A percentile compares a stretch with the other conserved stretches of the same genome.
Evolutionary conservation across 352 stramenopile genomes (phyloP).

Genomic region (Phytopythium oedochilum): DNA sequence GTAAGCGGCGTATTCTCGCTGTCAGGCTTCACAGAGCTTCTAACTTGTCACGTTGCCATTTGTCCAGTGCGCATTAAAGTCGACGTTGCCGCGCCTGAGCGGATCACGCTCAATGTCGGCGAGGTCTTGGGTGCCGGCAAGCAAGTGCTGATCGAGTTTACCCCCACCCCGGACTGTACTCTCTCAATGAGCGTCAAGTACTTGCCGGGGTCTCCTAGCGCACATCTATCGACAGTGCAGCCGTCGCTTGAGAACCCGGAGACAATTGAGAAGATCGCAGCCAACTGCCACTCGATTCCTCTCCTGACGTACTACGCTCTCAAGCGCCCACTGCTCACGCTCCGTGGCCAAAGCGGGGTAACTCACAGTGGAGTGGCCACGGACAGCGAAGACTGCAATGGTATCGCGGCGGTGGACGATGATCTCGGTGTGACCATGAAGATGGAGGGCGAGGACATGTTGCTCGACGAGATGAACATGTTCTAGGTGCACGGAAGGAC

Average conservation of each 20-base stretch:
- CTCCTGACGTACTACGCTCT: slow-evolving; percentile 75
- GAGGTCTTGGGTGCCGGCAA: slow-evolving; percentile 47
- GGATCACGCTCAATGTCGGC: slow-evolving; percentile 76
- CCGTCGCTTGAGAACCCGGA: slow-evolving; percentile 32
- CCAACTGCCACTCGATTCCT: slow-evolving; percentile 69
- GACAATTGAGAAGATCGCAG: slow-evolving; percentile 44
- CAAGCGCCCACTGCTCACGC: slow-evolving; percentile 36
- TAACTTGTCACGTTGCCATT: neutral
- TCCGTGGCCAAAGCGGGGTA: slow-evolving; percentile 1
- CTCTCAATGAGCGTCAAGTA: slow-evolving; percentile 64
- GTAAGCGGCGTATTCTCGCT: slow-evolving; percentile 17
- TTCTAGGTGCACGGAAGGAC: slow-evolving; percentile 38
- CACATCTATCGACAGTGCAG: slow-evolving; percentile 9
- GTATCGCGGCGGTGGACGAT: slow-evolving; percentile 70
- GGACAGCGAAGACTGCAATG: slow-evolving; percentile 62
- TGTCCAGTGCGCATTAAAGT: slow-evolving; percentile 66
- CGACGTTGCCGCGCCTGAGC: slow-evolving; percentile 69
- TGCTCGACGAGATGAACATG: slow-evolving; percentile 84
- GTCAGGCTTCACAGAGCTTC: too few relatives aligned
- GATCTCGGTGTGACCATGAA: slow-evolving; percentile 75
- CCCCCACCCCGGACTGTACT: slow-evolving; percentile 53
- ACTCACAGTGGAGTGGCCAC: slow-evolving; percentile 1
- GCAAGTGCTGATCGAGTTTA: slow-evolving; percentile 68
- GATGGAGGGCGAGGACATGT: slow-evolving; percentile 77
- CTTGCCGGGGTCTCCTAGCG: slow-evolving; percentile 22